Evolutionary conservation across 2,329 filamentous ascomycete genomes (phyloP).

Genomic region (Lachnellula occidentalis): DNA sequence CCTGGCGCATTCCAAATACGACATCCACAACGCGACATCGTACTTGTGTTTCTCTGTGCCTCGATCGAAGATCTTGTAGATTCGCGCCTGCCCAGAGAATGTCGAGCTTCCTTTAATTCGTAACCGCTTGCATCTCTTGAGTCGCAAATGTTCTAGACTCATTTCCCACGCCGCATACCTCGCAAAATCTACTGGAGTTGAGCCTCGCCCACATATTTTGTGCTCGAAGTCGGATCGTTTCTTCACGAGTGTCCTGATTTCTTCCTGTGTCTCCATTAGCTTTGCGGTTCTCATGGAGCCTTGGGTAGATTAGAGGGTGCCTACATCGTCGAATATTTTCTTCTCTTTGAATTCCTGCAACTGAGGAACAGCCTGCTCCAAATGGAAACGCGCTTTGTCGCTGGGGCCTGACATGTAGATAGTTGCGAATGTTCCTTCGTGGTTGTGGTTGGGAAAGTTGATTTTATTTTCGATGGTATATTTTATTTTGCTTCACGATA

Average conservation of each 20-base stretch:
- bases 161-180: constrained; percentile 73
- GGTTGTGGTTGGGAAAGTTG: neutral
- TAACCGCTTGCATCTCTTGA: constrained; percentile 76
- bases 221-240: constrained; percentile 94
- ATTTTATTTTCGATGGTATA: neutral
- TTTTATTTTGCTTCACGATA: neutral
- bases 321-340: constrained; percentile 77
- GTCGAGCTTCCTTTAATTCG: constrained; percentile 63
- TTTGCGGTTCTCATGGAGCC: constrained; percentile 7
- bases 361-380: constrained; percentile 88
- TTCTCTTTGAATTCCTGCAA: constrained; percentile 89
- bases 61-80: constrained; percentile 86
- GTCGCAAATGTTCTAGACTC: constrained; percentile 67
- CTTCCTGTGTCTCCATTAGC: constrained; percentile 51
- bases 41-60: constrained; percentile 80
- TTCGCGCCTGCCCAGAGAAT: constrained; percentile 70
- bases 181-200: constrained; percentile 71
- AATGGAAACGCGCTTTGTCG: constrained; percentile 91
- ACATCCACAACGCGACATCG: constrained; percentile 77
- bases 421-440: neutral
- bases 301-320: constrained; percentile 13
- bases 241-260: constrained; percentile 81
- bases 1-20: constrained; percentile 78
- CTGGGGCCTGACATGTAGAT: constrained; percentile 69
- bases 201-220: constrained; percentile 76